These are phyloP conservation scores for Golubevia pallescens DNA, from an alignment of 1,284 basidiomycete genomes.

Conservation along the genomic window DNA sequence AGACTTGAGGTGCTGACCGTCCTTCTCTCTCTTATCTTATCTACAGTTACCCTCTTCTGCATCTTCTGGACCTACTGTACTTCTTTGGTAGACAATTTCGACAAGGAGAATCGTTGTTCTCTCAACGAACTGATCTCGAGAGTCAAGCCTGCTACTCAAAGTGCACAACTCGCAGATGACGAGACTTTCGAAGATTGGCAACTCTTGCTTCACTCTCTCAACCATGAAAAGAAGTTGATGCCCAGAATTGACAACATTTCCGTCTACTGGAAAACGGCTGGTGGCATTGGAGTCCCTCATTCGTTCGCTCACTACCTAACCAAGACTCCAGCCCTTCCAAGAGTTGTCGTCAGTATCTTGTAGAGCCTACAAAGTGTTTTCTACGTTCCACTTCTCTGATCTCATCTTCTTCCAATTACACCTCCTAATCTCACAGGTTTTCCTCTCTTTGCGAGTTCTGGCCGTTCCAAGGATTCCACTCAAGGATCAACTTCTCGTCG, in stretches of 20 bases:
- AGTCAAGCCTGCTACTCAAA: too few species aligned
- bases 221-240: constrained; percentile 61
- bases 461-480: constrained; percentile 68
- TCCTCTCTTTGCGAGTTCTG: constrained; percentile 70
- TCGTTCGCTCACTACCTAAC: constrained; percentile 70
- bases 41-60: too few species aligned
- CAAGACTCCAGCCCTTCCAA: constrained; percentile 72
- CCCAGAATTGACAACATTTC: constrained; percentile 69
- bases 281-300: constrained; percentile 71
- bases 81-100: too few species aligned
- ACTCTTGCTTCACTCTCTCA: too few species aligned
- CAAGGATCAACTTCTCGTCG: constrained; percentile 69
- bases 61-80: too few species aligned
- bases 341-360: constrained; percentile 68
- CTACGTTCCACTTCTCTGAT: neutral
- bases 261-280: constrained; percentile 70
- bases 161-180: too few species aligned
- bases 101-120: too few species aligned
- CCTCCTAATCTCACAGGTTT: constrained; percentile 70
- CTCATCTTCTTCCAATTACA: neutral
- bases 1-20: too few species aligned
- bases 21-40: neutral
- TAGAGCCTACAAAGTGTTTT: neutral
- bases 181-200: constrained; percentile 61
- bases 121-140: too few species aligned